These are phyloP conservation scores for Globisporangium emineosum DNA, from an alignment of 352 stramenopile species.

Conservation along the genomic window DNA sequence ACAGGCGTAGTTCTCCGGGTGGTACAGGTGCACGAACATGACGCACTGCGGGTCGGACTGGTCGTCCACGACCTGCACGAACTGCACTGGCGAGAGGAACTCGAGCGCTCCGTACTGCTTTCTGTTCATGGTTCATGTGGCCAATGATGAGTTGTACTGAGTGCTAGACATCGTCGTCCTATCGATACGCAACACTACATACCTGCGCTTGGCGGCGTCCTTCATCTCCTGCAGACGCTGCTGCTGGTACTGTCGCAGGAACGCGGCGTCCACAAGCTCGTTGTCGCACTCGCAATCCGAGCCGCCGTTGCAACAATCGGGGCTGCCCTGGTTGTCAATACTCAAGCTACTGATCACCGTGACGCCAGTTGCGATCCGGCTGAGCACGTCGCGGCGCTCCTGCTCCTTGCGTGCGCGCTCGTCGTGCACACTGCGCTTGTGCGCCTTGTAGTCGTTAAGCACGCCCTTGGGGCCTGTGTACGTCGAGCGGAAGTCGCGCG, in stretches of 20 bases:
- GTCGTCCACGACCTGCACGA: constrained; percentile 45
- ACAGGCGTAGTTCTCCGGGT: constrained; percentile 74
- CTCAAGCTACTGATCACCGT: constrained; percentile 6
- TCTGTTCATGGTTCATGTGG: constrained; percentile 15
- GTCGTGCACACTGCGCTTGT: constrained; percentile 58
- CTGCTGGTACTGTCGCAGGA: constrained; percentile 58
- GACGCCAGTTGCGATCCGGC: constrained; percentile 62
- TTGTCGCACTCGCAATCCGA: constrained; percentile 38
- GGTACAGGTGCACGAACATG: constrained; percentile 63
- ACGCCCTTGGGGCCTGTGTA: constrained; percentile 83
- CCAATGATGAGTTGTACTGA: too few species aligned
- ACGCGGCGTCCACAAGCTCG: constrained; percentile 49
- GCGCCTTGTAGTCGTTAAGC: constrained; percentile 77
- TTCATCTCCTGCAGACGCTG: constrained; percentile 70
- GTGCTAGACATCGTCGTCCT: too few species aligned
- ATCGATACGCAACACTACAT: neutral
- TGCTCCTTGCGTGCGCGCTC: constrained; percentile 49
- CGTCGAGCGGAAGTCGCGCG: constrained; percentile 51
- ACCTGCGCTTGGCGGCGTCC: constrained; percentile 27
- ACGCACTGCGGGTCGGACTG: constrained; percentile 16
- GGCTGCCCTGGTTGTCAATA: constrained; percentile 11
- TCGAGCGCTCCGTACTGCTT: constrained; percentile 52
- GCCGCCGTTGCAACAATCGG: constrained; percentile 11
- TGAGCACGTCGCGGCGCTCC: constrained; percentile 48
- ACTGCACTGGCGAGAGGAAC: constrained; percentile 51